Conservation (phyloP, 345 rosid species). For the Erodium maritimum region DNA sequence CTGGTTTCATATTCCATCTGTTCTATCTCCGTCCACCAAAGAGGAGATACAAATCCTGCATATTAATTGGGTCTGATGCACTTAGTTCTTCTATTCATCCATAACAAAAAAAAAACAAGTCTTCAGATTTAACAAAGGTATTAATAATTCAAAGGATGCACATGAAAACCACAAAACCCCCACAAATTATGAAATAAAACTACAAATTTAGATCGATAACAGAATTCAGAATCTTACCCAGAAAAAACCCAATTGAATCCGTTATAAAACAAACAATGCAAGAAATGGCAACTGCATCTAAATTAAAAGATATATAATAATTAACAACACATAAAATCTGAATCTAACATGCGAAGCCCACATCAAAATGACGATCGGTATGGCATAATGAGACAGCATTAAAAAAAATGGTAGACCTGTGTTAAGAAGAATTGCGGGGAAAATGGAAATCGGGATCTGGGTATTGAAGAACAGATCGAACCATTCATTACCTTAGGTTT, state of each 20-base stretch:
- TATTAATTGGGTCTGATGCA: background rate
- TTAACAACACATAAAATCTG: background rate
- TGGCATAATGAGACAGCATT: background rate
- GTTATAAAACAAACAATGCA: background rate
- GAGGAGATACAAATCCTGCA: conserved; percentile 32
- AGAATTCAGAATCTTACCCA: background rate
- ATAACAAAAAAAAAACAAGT: no score
- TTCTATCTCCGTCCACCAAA: conserved; percentile 4
- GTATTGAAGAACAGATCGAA: background rate
- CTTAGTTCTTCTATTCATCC: no score
- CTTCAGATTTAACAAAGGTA: background rate
- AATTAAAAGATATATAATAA: no score
- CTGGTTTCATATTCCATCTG: conserved; percentile 40
- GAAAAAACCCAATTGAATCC: background rate
- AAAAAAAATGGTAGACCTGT: background rate
- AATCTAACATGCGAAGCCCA: background rate
- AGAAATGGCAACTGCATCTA: no score
- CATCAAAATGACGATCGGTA: no score
- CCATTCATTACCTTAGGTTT: background rate
- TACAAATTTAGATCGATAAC: background rate
- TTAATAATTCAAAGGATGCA: background rate
- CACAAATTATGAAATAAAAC: background rate
- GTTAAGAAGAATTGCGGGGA: background rate
- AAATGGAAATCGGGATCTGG: background rate
- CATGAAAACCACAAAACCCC: background rate